These are phyloP conservation scores for Fonsecaea pedrosoi DNA, from an alignment of 2,329 filamentous ascomycete genomes.

Conservation along the genomic window DNA sequence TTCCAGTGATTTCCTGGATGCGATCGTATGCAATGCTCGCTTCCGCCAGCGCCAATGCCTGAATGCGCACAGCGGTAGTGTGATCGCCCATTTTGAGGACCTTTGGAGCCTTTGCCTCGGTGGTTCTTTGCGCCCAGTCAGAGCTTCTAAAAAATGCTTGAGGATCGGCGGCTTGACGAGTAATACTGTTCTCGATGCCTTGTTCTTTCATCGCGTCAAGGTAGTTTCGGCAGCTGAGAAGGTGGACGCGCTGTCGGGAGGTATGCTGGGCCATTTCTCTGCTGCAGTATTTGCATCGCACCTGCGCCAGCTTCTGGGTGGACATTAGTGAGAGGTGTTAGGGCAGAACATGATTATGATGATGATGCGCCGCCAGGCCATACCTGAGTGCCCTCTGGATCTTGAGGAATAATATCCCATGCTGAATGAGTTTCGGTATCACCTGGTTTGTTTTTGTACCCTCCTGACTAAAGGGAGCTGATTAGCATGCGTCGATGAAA, in stretches of 20 bases:
- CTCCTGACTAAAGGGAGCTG: constrained; percentile 30
- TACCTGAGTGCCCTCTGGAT: constrained; percentile 39
- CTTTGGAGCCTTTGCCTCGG: constrained; percentile 38
- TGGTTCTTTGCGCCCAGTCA: constrained; percentile 33
- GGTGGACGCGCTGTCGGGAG: constrained; percentile 41
- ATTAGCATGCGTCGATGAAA: constrained; percentile 11
- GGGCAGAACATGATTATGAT: background rate
- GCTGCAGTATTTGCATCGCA: constrained; percentile 42
- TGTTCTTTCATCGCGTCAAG: constrained; percentile 41
- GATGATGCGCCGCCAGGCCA: background rate
- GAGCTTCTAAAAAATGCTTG: constrained; percentile 37
- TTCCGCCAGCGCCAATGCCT: constrained; percentile 40
- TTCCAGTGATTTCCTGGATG: constrained; percentile 41
- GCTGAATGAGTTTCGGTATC: constrained; percentile 42
- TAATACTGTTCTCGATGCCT: constrained; percentile 41
- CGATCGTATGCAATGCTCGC: constrained; percentile 39
- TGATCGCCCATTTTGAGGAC: constrained; percentile 40
- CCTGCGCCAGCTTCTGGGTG: constrained; percentile 40
- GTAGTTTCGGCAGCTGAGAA: constrained; percentile 39
- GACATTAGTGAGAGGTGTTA: constrained; percentile 14
- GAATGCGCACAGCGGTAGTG: constrained; percentile 39
- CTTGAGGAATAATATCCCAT: constrained; percentile 41
- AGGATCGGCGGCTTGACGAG: constrained; percentile 40
- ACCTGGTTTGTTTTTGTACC: constrained; percentile 41
- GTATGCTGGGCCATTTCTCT: constrained; percentile 42